Evolutionary conservation across 1,284 basidiomycete genomes (phyloP).

Genomic region (Marasmius tenuissimus): DNA sequence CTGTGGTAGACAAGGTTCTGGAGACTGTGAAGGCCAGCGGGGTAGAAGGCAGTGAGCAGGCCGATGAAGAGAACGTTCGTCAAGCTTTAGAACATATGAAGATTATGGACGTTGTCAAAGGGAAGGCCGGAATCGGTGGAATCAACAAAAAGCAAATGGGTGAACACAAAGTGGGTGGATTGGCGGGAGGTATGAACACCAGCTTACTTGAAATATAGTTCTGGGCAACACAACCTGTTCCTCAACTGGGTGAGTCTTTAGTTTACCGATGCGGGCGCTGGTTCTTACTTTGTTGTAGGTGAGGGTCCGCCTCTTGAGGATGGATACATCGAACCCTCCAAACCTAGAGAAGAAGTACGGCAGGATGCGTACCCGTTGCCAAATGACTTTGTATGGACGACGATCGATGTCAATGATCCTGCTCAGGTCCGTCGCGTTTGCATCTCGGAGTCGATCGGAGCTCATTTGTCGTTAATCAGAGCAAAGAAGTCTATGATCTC

Average conservation of each 20-base stretch:
- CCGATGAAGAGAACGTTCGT: conserved; percentile 59
- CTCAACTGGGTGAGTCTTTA: conserved; percentile 63
- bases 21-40: conserved; percentile 61
- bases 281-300: conserved; percentile 37
- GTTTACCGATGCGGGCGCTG: background rate
- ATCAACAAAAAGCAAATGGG: conserved; percentile 77
- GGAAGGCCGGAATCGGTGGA: conserved; percentile 68
- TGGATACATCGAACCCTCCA: conserved; percentile 88
- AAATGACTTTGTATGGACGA: conserved; percentile 92
- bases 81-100: conserved; percentile 67
- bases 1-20: conserved; percentile 58
- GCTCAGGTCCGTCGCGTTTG: conserved; percentile 50
- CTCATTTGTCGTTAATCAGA: conserved; percentile 40
- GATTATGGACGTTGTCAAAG: conserved; percentile 72
- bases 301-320: conserved; percentile 71
- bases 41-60: conserved; percentile 44
- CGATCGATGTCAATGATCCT: conserved; percentile 78
- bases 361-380: conserved; percentile 89
- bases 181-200: background rate
- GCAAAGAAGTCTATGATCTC: conserved; percentile 91
- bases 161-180: conserved; percentile 75
- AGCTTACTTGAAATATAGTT: conserved; percentile 54
- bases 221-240: conserved; percentile 95
- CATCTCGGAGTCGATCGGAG: background rate
- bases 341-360: conserved; percentile 76